phyloP scores from a whole-genome alignment of 306 rosid species.

The Senna siamea region DNA sequence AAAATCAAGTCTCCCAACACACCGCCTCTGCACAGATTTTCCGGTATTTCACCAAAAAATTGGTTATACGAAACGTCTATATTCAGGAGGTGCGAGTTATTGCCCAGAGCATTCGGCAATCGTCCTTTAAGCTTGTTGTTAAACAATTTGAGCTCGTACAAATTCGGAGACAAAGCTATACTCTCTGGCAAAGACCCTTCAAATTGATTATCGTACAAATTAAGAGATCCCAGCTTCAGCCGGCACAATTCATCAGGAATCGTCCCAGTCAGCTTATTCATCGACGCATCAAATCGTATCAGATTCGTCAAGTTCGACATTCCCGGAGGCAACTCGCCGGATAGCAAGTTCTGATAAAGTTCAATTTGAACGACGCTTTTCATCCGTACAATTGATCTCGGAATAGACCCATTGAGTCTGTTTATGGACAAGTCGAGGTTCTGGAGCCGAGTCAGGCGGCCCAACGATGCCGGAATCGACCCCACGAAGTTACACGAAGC shows the following conservation, averaged over 20 bases:
- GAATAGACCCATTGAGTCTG: constrained; percentile 57
- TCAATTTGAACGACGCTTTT: constrained; percentile 58
- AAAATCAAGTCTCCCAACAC: constrained; percentile 47
- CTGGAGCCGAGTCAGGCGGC: constrained; percentile 40
- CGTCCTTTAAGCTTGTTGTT: constrained; percentile 64
- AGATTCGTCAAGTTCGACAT: constrained; percentile 49
- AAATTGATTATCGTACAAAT: constrained; percentile 49
- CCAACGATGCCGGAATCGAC: constrained; percentile 55
- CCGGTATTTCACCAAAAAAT: constrained; percentile 64
- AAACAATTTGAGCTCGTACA: constrained; percentile 59
- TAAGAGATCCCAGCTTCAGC: constrained; percentile 59
- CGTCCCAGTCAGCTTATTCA: constrained; percentile 61
- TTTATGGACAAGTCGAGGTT: constrained; percentile 66
- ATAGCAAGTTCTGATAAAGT: constrained; percentile 59
- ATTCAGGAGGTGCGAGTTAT: constrained; percentile 47
- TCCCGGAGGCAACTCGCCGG: constrained; percentile 65
- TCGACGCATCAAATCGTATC: constrained; percentile 62
- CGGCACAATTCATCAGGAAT: constrained; percentile 59
- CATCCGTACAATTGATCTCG: constrained; percentile 46
- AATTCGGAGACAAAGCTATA: constrained; percentile 46
- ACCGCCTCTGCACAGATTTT: constrained; percentile 55
- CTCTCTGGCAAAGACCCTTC: constrained; percentile 64
- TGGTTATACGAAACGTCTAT: constrained; percentile 67
- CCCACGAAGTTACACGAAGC: constrained; percentile 51
- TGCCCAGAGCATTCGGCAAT: constrained; percentile 63